Base-by-base conservation (phyloP, 2,329 filamentous ascomycete genomes). In the Arthrocladium fulminans region DNA sequence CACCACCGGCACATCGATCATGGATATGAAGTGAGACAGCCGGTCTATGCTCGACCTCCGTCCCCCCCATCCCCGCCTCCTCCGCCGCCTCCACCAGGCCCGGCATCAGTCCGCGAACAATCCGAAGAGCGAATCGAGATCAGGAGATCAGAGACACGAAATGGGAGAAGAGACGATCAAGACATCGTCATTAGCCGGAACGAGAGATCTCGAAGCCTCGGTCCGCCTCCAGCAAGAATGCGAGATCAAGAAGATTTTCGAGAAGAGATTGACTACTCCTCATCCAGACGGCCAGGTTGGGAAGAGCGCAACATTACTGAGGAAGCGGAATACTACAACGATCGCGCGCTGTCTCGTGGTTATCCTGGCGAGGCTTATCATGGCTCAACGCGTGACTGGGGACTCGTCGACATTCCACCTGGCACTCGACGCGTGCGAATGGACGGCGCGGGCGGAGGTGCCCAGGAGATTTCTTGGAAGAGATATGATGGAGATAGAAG, bases 1-100 rank as follows among this genome's bases (percentile, higher is more conserved):
- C 86, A 92, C 67, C 90, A 92, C 63, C 78, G 83, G 50, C 85
- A 90, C 61, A 84, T 94, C 58, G 86, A 94, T 61, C 87, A 94
- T 67, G 88, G 86, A 87, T 58, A 53, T 39, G 56, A 59, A 43
- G 47, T 59, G 65, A 27, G 50, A 32, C 45, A 50, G n/a, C 48
- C 45, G 19, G 48, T 48, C 29, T 47, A 47, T 29, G 52, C 47
- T 19, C 43, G 41, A 12, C 49, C 69, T 20, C 72, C 71, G 15
- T 69, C 66, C 7, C 71, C 70, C 23, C 62, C 62, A 22, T n/a
- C n/a, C n/a, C 64, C 61, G 23, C 59, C 61, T 29, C 66, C 65
- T 24, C 60, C 59, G 23, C 59, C 59, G 25, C 60, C 62, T 20
- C 62, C 55, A 25, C 57, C 56, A 42, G 60, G 61, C 9, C 58